A percentile compares a stretch with the other conserved stretches of the same genome.
phyloP scores from a whole-genome alignment of 441 rosid species.

The Francoa sonchifolia region DNA sequence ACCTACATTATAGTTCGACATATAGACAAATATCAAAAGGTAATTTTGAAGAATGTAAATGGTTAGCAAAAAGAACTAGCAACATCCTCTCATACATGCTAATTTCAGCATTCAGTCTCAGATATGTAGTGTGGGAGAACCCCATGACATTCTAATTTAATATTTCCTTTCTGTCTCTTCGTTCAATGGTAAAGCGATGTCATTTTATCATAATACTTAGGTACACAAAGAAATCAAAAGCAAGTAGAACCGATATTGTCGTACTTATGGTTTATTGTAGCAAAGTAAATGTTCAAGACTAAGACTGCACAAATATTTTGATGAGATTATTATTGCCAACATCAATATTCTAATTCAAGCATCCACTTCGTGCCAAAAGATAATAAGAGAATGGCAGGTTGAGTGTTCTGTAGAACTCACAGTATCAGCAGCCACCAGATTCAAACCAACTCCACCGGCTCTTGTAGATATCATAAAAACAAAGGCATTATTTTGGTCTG shows the following conservation, averaged over 20 bases:
- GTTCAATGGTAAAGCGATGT: too few species aligned
- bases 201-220: too few species aligned
- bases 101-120: not conserved
- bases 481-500: slow-evolving; percentile 40
- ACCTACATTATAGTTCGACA: slow-evolving; percentile 36
- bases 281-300: too few species aligned
- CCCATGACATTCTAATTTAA: too few species aligned
- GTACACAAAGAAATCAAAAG: too few species aligned
- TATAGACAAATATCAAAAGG: not conserved
- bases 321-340: too few species aligned
- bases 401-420: slow-evolving; percentile 25
- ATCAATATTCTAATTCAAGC: slow-evolving; percentile 1
- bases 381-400: not conserved
- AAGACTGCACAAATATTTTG: too few species aligned
- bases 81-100: not conserved
- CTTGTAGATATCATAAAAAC: slow-evolving; percentile 84
- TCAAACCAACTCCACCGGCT: slow-evolving; percentile 94
- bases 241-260: too few species aligned
- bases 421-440: slow-evolving; percentile 85
- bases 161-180: too few species aligned
- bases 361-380: slow-evolving; percentile 1
- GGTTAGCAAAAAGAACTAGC: not conserved
- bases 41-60: not conserved
- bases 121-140: too few species aligned
- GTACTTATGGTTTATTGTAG: too few species aligned